Percentiles rank a stretch among this genome's conserved stretches.
Conservation (phyloP, 1,284 basidiomycete species). For the Cerioporus squamosus region DNA sequence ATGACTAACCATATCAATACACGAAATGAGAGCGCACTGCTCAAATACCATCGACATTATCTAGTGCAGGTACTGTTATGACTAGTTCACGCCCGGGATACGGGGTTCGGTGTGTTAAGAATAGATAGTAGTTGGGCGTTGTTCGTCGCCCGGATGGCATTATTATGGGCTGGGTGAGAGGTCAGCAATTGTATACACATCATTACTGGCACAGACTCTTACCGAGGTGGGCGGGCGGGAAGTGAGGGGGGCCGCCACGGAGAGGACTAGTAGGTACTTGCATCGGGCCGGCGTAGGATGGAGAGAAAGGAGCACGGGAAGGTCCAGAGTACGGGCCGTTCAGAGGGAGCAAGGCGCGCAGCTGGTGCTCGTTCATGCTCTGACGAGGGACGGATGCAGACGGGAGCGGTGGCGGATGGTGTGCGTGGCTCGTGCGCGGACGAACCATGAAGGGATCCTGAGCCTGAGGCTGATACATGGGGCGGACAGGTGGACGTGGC, state of each 20-base stretch:
- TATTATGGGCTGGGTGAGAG: slow-evolving; percentile 18
- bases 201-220: background rate
- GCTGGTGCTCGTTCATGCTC: slow-evolving; percentile 59
- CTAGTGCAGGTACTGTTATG: slow-evolving; percentile 30
- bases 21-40: slow-evolving; percentile 23
- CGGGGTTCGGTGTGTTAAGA: slow-evolving; percentile 35
- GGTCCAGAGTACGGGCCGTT: slow-evolving; percentile 17
- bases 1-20: slow-evolving; percentile 27
- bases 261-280: slow-evolving; percentile 12
- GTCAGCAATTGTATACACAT: background rate
- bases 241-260: slow-evolving; percentile 9
- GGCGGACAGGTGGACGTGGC: slow-evolving; percentile 5
- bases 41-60: slow-evolving; percentile 30
- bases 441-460: slow-evolving; percentile 57
- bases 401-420: slow-evolving; percentile 45
- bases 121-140: slow-evolving; percentile 40
- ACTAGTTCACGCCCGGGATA: slow-evolving; percentile 27
- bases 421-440: slow-evolving; percentile 62
- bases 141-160: slow-evolving; percentile 24
- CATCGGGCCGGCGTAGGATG: slow-evolving; percentile 3
- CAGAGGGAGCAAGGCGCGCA: slow-evolving; percentile 44
- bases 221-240: slow-evolving; percentile 23
- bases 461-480: slow-evolving; percentile 13
- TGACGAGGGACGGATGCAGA: slow-evolving; percentile 33
- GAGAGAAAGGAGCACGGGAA: slow-evolving; percentile 2